Evolutionary conservation across 2,329 filamentous ascomycete genomes (phyloP), one percentile per base, ranked within the genome.

Genomic region (Knoxdaviesia proteae): DNA sequence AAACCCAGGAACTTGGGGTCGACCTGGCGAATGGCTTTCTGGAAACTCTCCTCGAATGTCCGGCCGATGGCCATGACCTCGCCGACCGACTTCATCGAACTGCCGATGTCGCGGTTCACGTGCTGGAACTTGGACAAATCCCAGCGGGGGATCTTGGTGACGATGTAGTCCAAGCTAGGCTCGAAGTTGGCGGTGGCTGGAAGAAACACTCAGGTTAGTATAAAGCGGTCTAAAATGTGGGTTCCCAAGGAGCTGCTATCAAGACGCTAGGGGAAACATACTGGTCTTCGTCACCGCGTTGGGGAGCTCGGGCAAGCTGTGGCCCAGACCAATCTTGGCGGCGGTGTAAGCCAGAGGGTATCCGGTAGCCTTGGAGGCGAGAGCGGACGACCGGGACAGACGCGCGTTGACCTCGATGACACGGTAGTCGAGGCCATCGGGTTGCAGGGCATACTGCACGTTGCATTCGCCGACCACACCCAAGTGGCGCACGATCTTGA

Each of bases 41-140:
- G 90, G 68, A 98, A 93, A 10, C 86, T 93, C 65, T 98, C 90
- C 63, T 98, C 90, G 53, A 96, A 98, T 32, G 90, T 96, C 61
- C 90, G 79, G 51, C 90, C 90, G 54, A 98, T 96, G 49, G 90
- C 90, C 90, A 98, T 98, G 47, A 98, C 90, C 63, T 98, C 90
- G 58, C 90, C 90, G 45, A 98, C 87, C 30, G 87, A 94, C 68
- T 96, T 98, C 90, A 98, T 98, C 47, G 88, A 81, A 56, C 84
- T 93, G 52, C 90, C 90, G 56, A 98, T 96, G 56, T 93, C 83
- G 47, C 90, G 81, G 69, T 94, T 92, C 49, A 98, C 90, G 54
- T 96, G 88, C 65, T 96, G 88, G 71, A 98, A 98, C 68, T 98
- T 98, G 68, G 83, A 77, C 56, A 98, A 63, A 69, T 98, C 90